A percentile compares a stretch with the other conserved stretches of the same genome.
These are phyloP conservation scores for Aspergillus taichungensis DNA, from an alignment of 495 filamentous ascomycete genomes.

Conservation along the genomic window DNA sequence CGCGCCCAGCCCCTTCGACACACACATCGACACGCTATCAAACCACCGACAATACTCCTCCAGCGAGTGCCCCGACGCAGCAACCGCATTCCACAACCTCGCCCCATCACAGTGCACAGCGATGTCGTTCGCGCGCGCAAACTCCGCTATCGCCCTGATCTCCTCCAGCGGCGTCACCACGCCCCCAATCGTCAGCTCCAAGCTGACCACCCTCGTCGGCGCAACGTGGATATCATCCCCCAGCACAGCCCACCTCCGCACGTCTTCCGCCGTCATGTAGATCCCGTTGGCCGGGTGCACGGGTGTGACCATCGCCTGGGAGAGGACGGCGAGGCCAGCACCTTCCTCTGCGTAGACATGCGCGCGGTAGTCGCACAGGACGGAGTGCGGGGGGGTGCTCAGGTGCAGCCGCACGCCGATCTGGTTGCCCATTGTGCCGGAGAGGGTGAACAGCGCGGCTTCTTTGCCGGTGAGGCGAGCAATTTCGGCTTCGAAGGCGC, in stretches of 20 bases:
- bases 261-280: constrained; percentile 61
- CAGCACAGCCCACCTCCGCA: constrained; percentile 39
- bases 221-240: constrained; percentile 26
- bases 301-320: constrained; percentile 48
- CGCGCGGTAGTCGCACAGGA: constrained; percentile 57
- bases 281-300: constrained; percentile 54
- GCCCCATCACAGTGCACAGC: constrained; percentile 29
- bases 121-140: constrained; percentile 19
- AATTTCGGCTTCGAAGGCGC: constrained; percentile 53
- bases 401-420: constrained; percentile 60
- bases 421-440: constrained; percentile 83
- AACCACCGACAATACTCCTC: constrained; percentile 15
- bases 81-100: constrained; percentile 23
- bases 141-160: constrained; percentile 20
- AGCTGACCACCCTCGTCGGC: constrained; percentile 24
- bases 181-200: constrained; percentile 27
- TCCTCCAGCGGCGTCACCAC: constrained; percentile 24
- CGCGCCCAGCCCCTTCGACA: constrained; percentile 21
- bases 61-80: constrained; percentile 12
- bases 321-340: constrained; percentile 55
- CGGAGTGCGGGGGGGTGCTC: constrained; percentile 58
- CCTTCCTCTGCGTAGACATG: constrained; percentile 67
- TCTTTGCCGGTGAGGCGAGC: constrained; percentile 60
- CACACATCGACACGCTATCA: constrained; percentile 20
- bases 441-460: constrained; percentile 62